phyloP scores from a whole-genome alignment of 176 grass and related monocot species.

The Carex cristatella region DNA sequence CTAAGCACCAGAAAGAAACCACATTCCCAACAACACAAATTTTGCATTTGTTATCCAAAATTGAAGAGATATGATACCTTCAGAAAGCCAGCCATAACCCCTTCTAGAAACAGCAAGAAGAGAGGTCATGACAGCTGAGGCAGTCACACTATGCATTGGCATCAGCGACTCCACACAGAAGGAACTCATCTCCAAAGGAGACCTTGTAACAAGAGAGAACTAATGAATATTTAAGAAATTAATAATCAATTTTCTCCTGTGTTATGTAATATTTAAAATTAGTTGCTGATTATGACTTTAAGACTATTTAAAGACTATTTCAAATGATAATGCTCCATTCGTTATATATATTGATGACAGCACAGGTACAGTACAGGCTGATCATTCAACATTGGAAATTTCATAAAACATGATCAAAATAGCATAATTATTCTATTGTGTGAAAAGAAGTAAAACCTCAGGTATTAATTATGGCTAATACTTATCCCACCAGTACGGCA shows the following conservation, averaged over 20 bases:
- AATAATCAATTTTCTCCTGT: neutral
- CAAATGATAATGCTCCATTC: neutral
- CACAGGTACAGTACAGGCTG: neutral
- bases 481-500: neutral
- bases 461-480: neutral
- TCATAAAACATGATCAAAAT: neutral
- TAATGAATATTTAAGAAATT: neutral
- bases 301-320: neutral
- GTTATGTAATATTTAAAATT: neutral
- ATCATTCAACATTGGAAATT: neutral
- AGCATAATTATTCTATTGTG: neutral
- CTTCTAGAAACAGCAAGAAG: conserved; percentile 53
- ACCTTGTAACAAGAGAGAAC: conserved; percentile 32
- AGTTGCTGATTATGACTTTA: neutral
- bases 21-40: neutral
- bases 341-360: neutral
- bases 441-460: neutral
- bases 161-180: conserved; percentile 70
- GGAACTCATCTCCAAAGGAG: conserved; percentile 69
- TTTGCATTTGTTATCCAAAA: neutral
- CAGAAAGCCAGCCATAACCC: conserved; percentile 59
- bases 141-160: conserved; percentile 89
- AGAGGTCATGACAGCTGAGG: conserved; percentile 84
- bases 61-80: conserved; percentile 38
- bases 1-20: neutral